Base-by-base conservation (phyloP, 441 rosid genomes). In the Euphorbia corollata region DNA sequence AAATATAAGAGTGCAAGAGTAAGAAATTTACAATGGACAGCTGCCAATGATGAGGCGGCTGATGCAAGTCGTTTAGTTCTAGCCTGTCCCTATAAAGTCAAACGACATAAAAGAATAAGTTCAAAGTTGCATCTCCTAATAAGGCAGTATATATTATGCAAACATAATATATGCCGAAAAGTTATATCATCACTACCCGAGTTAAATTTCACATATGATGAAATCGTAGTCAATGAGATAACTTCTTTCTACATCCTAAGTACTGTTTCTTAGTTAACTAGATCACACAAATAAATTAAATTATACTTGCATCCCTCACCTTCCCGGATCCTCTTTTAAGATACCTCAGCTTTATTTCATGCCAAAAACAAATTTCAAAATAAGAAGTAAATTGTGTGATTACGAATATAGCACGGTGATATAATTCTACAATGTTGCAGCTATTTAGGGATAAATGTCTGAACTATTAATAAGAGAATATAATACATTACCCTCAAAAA, bases 41-140 rank as follows among this genome's bases (percentile, higher is more conserved):
- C 70, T 68, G 74, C 75, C 66, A 81, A 65, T n/a, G 82, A 80
- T 54, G 86, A 79, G 53, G 85, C 73, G 56, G 71, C 63, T 60
- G 85, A 75, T 32, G 79, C 81, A 67, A 76, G 79, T 74, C 81
- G 72, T 77, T 84, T 87, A 55, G 77, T 64, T 80, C 71, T 87
- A 69, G 74, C 70, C 66, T 79, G 80, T 68, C 82, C 80, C 94
- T 85, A 78, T 61, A 70, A 55, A 66, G 62, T 63, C 56, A 61
- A 58, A 74, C 50, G 8, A 38, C 36, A 34, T 20, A 67, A 64
- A 8, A 59, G 2, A 58, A 47, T 56, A 24, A 68, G 67, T 53
- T 32, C n/a, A n/a, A 32, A 32, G 36, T 32, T 32, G 48, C 48
- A 24, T 47, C 67, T 57, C 53, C 34, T 22, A 13, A 67, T 63